phyloP scores from a whole-genome alignment of 1,284 basidiomycete genomes.

The Cutaneotrichosporon spelunceum region DNA sequence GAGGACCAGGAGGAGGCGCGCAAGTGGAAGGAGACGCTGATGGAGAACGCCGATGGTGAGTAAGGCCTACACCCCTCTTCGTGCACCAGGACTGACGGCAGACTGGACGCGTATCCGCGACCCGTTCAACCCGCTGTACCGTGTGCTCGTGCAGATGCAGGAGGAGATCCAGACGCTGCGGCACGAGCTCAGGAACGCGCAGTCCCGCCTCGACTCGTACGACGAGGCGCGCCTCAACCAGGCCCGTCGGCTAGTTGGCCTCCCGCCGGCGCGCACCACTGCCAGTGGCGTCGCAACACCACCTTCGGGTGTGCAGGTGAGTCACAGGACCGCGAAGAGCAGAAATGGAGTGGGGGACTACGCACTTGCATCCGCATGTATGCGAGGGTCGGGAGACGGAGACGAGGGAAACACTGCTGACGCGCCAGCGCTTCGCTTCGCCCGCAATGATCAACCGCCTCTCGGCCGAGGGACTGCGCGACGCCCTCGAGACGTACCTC shows the following conservation, averaged over 20 bases:
- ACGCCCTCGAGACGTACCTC: slow-evolving; percentile 24
- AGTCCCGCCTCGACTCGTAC: slow-evolving; percentile 16
- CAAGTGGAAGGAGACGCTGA: slow-evolving; percentile 13
- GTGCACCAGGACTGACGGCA: neutral
- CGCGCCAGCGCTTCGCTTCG: slow-evolving; percentile 13
- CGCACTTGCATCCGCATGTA: too few species aligned
- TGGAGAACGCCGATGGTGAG: slow-evolving; percentile 23
- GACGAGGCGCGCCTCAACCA: slow-evolving; percentile 26
- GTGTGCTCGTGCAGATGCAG: slow-evolving; percentile 24
- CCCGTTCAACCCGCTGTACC: slow-evolving; percentile 19
- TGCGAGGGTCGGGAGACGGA: too few species aligned
- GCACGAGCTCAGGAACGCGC: slow-evolving; percentile 13
- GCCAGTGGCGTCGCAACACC: slow-evolving; percentile 1
- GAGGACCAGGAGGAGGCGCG: slow-evolving; percentile 17
- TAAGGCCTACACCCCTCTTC: neutral
- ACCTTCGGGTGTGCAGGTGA: slow-evolving; percentile 1
- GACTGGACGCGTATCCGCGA: slow-evolving; percentile 21
- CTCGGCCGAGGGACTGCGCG: slow-evolving; percentile 21
- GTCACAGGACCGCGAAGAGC: too few species aligned
- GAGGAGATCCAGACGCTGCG: slow-evolving; percentile 24
- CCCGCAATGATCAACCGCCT: slow-evolving; percentile 17
- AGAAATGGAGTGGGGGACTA: too few species aligned
- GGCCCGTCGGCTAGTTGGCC: slow-evolving; percentile 21
- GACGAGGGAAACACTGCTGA: neutral
- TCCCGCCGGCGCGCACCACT: slow-evolving; percentile 15